Percentiles rank a stretch among this genome's conserved stretches.
Conservation (phyloP, 768 basidiomycete genomes). For the Mycena polygramma region DNA sequence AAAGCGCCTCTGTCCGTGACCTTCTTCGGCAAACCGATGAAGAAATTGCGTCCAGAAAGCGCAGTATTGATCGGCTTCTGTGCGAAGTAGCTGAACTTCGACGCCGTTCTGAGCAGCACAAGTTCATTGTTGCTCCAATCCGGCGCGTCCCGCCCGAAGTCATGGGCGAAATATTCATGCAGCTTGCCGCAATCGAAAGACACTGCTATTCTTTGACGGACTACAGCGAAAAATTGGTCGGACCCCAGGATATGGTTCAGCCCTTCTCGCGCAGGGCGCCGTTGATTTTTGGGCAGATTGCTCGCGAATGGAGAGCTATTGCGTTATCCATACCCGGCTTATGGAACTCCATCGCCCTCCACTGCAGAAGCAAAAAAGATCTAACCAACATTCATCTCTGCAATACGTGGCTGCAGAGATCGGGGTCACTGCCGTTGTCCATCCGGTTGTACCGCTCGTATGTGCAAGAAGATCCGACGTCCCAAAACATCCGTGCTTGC, state of each 20-base stretch:
- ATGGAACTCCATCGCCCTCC: slow-evolving; percentile 6
- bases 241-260: not conserved
- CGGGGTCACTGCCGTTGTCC: slow-evolving; percentile 9
- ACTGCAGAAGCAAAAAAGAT: not conserved
- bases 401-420: slow-evolving; percentile 7
- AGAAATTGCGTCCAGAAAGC: not conserved
- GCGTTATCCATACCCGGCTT: not conserved
- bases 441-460: not conserved
- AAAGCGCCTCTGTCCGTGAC: slow-evolving; percentile 7
- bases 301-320: slow-evolving; percentile 3
- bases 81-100: slow-evolving; percentile 8
- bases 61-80: not conserved
- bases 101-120: slow-evolving; percentile 7
- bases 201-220: no score
- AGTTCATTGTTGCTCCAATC: slow-evolving; percentile 12
- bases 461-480: no score
- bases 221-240: not conserved
- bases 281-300: not conserved
- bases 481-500: no score
- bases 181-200: not conserved
- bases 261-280: not conserved
- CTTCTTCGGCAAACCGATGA: not conserved
- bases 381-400: not conserved
- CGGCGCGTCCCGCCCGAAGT: not conserved
- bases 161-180: slow-evolving; percentile 1